These are phyloP conservation scores for Pleurotus salmoneostramineus DNA, from an alignment of 768 basidiomycete species.

Conservation along the genomic window DNA sequence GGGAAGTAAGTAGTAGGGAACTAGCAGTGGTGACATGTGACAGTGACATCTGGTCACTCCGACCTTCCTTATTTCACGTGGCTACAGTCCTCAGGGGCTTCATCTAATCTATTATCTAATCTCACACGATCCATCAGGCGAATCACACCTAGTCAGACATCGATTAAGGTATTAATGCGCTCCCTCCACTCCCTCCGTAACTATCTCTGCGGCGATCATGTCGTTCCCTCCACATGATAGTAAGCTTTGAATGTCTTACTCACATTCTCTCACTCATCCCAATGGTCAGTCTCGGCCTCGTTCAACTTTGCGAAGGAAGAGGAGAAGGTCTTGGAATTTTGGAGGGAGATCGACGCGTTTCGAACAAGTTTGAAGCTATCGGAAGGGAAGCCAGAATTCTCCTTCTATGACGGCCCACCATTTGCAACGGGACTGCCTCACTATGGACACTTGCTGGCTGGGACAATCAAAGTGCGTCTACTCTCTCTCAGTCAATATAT, in stretches of 20 bases:
- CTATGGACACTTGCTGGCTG: slow-evolving; percentile 91
- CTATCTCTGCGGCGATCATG: slow-evolving; percentile 34
- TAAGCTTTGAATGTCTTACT: slow-evolving; percentile 27
- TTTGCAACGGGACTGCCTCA: slow-evolving; percentile 97
- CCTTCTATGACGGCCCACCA: slow-evolving; percentile 97
- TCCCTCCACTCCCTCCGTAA: background rate
- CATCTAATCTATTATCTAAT: slow-evolving; percentile 7
- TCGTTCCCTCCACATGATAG: slow-evolving; percentile 71
- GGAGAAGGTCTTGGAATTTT: slow-evolving; percentile 85
- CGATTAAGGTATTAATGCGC: slow-evolving; percentile 7
- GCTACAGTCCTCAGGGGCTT: background rate
- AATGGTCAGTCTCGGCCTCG: slow-evolving; percentile 54
- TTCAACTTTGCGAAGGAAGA: slow-evolving; percentile 90
- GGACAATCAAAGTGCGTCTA: slow-evolving; percentile 79
- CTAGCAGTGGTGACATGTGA: too few relatives aligned
- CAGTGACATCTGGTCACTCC: too few relatives aligned
- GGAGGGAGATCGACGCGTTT: slow-evolving; percentile 98
- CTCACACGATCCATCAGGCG: slow-evolving; percentile 1
- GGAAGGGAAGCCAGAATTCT: slow-evolving; percentile 84
- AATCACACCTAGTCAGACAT: slow-evolving; percentile 5
- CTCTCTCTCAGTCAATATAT: background rate
- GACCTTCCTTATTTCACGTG: background rate
- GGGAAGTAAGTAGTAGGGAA: too few relatives aligned
- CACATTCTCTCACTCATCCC: slow-evolving; percentile 12
- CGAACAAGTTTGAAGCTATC: slow-evolving; percentile 90